Conservation (phyloP, 257 asterid genomes). For the Plectranthus barbatus region DNA sequence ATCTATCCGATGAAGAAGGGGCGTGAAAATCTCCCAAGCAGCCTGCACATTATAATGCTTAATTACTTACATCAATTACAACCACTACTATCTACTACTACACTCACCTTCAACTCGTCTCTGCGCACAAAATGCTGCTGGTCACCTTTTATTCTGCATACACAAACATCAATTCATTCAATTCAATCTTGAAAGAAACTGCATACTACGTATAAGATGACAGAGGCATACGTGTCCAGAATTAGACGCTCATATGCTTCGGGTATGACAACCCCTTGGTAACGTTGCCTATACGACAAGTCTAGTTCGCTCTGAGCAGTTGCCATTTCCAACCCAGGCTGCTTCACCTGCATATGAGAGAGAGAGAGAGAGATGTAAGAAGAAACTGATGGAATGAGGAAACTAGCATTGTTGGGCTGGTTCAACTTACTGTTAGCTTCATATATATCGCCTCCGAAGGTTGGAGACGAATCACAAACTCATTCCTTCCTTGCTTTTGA, state of each 20-base stretch:
- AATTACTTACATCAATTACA: no score
- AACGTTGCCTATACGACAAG: constrained; percentile 79
- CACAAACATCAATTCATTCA: no score
- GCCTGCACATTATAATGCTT: constrained; percentile 43
- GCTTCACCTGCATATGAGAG: constrained; percentile 69
- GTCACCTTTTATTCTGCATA: constrained; percentile 78
- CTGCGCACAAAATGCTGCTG: constrained; percentile 99
- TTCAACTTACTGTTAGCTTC: constrained; percentile 82
- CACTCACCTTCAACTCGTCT: constrained; percentile 77
- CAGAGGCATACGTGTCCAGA: constrained; percentile 72
- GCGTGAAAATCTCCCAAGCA: constrained; percentile 98
- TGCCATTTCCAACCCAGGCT: constrained; percentile 89
- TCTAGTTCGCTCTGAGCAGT: constrained; percentile 89
- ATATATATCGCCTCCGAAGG: constrained; percentile 97
- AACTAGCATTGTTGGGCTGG: no score
- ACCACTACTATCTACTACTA: no score
- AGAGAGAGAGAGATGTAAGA: not conserved
- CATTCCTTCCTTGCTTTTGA: constrained; percentile 85
- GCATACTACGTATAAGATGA: no score
- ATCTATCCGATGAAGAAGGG: constrained; percentile 78
- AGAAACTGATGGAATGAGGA: not conserved
- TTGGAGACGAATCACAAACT: constrained; percentile 90
- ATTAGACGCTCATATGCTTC: constrained; percentile 96
- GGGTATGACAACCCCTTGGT: constrained; percentile 68
- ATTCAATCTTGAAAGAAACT: no score